A percentile compares a stretch with the other conserved stretches of the same genome.
Conservation (phyloP, 768 basidiomycete genomes). For the Suillus bovinus region DNA sequence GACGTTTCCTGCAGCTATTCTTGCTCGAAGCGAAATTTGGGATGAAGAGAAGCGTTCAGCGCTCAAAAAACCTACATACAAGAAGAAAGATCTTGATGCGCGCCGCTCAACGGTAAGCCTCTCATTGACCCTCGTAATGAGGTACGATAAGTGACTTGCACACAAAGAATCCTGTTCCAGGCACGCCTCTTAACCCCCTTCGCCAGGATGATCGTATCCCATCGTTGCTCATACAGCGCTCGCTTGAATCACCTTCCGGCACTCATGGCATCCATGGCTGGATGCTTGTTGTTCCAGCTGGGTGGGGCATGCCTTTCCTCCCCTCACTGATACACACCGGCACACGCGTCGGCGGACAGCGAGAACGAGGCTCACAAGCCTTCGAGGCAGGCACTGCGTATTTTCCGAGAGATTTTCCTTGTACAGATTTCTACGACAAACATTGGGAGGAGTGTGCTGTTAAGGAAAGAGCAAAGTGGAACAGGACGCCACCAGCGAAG, state of each 20-base stretch:
- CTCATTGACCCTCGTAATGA: neutral
- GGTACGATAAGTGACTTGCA: slow-evolving; percentile 5
- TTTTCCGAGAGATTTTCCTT: slow-evolving; percentile 84
- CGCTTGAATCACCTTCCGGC: slow-evolving; percentile 47
- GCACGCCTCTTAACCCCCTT: slow-evolving; percentile 62
- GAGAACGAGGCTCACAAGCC: slow-evolving; percentile 76
- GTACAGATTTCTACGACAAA: slow-evolving; percentile 50
- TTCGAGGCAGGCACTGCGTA: slow-evolving; percentile 76
- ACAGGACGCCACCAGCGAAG: slow-evolving; percentile 85
- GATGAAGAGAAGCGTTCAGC: slow-evolving; percentile 41
- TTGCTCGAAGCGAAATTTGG: slow-evolving; percentile 78
- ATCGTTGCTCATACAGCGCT: slow-evolving; percentile 78
- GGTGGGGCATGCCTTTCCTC: slow-evolving; percentile 92
- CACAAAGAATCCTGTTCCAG: slow-evolving; percentile 72
- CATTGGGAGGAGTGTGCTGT: slow-evolving; percentile 50
- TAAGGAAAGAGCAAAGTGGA: slow-evolving; percentile 66
- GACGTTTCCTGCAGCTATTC: slow-evolving; percentile 52
- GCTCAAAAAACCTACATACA: slow-evolving; percentile 64
- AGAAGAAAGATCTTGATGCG: slow-evolving; percentile 85
- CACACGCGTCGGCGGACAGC: slow-evolving; percentile 82
- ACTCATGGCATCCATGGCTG: slow-evolving; percentile 72
- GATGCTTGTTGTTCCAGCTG: slow-evolving; percentile 82
- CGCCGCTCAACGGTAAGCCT: slow-evolving; percentile 66
- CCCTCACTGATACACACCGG: slow-evolving; percentile 80
- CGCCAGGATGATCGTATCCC: slow-evolving; percentile 85